Evolutionary conservation across 805 yeast genomes (phyloP), one percentile per base, ranked within the genome.

Genomic region (Priceomyces castillae): DNA sequence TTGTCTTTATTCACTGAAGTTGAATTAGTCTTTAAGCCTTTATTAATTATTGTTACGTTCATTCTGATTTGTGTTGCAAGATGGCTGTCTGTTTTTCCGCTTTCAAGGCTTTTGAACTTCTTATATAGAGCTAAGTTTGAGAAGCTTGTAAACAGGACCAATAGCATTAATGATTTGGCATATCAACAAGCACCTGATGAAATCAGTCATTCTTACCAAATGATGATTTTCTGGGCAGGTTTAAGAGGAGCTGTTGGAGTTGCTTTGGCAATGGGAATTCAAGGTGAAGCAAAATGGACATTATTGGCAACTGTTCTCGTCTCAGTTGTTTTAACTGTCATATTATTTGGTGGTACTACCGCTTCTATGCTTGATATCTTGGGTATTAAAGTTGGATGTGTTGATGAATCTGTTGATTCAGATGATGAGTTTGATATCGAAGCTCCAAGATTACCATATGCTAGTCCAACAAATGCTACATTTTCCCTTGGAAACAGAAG

Each of bases 181-280:
- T 54, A 65, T 4, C 66, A 59, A 57, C 56, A 74, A 2, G 67
- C 76, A 9, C 85, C 86, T 1, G 97, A 90, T 56, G 98, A 92
- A 66, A 90, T 94, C 48, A 94, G 96, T 19, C 92, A 88, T 56
- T 88, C 85, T 48, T 94, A 94, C 64, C 99, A 94, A 67, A 89
- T 90, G 87, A 94, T 94, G 99, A 89, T 92, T 40, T 94, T 94
- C 63, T 94, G 99, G 99, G 99, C 99, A 2, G 99, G 99, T 3
- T 73, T 94, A 44, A 77, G 99, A 59, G 99, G 99, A 46, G 99
- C 99, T 0, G 99, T 94, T 28, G 99, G 99, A 51, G 99, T 94
- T 3, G 99, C 99, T 0, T 76, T 94, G 57, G 99, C 99, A 0
- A 89, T 95, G 82, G 99, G 99, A 11, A 71, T 94, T 33, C 96